These are phyloP conservation scores for cucumber (Cucumis sativus) DNA, from an alignment of 306 rosid species.

Conservation along the genomic window DNA sequence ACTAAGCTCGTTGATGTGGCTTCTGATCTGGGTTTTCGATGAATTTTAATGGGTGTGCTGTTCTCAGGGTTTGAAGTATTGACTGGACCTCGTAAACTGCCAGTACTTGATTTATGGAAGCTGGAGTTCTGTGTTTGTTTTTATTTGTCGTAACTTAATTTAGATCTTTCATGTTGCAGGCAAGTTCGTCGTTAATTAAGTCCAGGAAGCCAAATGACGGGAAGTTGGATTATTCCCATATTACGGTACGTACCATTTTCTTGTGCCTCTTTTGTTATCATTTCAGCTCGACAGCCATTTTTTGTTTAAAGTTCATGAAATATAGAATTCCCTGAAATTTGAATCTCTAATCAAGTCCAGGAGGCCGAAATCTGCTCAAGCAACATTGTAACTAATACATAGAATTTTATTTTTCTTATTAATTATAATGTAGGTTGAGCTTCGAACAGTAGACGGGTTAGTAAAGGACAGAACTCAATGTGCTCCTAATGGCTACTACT, in stretches of 20 bases:
- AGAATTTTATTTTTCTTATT: background rate
- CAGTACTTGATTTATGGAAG: background rate
- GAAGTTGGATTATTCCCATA: conserved; percentile 87
- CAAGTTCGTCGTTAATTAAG: conserved; percentile 64
- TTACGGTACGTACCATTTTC: conserved; percentile 33
- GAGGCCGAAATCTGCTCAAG: background rate
- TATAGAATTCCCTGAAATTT: background rate
- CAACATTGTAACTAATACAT: background rate
- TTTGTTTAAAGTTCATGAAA: background rate
- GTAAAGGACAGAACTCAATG: conserved; percentile 94
- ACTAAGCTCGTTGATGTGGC: background rate
- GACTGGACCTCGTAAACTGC: background rate
- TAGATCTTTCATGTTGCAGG: conserved; percentile 29
- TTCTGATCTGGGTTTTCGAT: background rate
- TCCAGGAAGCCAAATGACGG: conserved; percentile 48
- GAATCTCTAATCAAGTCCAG: background rate
- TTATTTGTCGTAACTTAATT: background rate
- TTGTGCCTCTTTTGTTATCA: background rate
- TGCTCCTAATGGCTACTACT: conserved; percentile 97
- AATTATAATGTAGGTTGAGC: conserved; percentile 59
- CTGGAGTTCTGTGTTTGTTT: background rate
- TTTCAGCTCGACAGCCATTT: background rate
- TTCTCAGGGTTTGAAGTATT: background rate
- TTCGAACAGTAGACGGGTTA: conserved; percentile 79
- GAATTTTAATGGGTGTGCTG: background rate